Evolutionary conservation across 2,329 filamentous ascomycete genomes (phyloP), one percentile per base, ranked within the genome.

Genomic region (Fusarium newnesense): DNA sequence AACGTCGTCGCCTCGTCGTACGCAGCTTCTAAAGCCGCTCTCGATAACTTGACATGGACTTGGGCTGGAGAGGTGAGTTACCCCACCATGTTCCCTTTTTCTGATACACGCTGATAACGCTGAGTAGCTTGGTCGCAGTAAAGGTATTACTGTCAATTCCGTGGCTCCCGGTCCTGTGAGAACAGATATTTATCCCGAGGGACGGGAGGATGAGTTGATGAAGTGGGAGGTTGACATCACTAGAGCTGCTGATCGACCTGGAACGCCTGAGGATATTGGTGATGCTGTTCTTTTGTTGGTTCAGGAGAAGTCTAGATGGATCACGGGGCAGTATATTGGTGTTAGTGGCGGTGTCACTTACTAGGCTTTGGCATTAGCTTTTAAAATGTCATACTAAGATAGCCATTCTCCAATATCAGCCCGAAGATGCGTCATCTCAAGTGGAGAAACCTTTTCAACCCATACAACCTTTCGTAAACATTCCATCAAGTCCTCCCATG

Each of bases 71-170:
- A 84, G 72, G 81, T 83, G 64, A 42, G 42, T 34, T 34, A 19
- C 4, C 1, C 2, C 7, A 5, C 1, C 2, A 26, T 16, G 1
- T 13, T 12, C 9, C 1, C 18, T 9, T 4, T n/a, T 28, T 12
- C 1, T 19, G 12, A 28, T 24, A 79, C 72, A 71, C 1, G 6
- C 9, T 12, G 2, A 9, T 9, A 28, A 43, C 3, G 1, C 1
- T 16, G 26, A 4, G 12, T 19, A 83, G 77, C 76, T 83, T 19
- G 83, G 83, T 3, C 70, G 75, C 0, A 80, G 77, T 26, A 78
- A 79, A 44, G 83, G 84, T 19, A 83, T 86, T 60, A 86, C 84
- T 0, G 80, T 86, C 43, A 86, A 86, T 56, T 81, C 83, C 2
- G 72, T 85, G 12, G 80, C 80, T 1, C 84, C 84, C 0, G 84